Evolutionary conservation across 2,329 filamentous ascomycete species (phyloP), one percentile per base, ranked within the genome.

Genomic region (Amauroascus niger): DNA sequence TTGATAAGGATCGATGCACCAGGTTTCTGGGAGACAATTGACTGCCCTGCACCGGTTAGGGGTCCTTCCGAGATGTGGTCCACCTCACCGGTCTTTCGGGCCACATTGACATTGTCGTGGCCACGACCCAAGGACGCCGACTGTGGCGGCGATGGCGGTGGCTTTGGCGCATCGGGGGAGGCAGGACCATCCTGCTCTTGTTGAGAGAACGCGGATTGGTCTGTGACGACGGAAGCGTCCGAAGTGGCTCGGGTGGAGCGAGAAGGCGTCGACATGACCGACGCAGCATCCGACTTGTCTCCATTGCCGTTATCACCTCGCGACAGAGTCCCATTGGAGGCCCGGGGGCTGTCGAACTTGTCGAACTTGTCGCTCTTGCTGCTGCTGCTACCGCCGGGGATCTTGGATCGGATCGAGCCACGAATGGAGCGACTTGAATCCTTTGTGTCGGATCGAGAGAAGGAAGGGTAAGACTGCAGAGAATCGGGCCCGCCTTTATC

Each of bases 11-110:
- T 98, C 0, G 91, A 93, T 66, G 93, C 86, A 49, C 88, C 88
- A 0, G 89, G 87, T 59, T 86, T 81, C 62, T 84, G 82, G 67
- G 64, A 81, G 71, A 61, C 77, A 68, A 69, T 76, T 75, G 67
- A 80, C 68, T 68, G 74, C 51, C 72, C 73, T 43, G 71, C 81
- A 32, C 84, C 85, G 9, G 82, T 82, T 1, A 88, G 89, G 26
- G 90, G 91, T 56, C 85, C 84, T 65, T 97, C 93, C 13, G 91
- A 97, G 18, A 98, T 89, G 61, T 90, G 83, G 64, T 95, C 93
- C 40, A 98, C 89, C 69, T 98, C 93, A 53, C 91, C 90, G 48
- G 82, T 86, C 51, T 86, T 82, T 69, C 94, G 87, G 41, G 89
- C 90, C 45, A 85, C 85, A 64, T 79, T 80, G 41, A 95, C 82